phyloP scores from a whole-genome alignment of 2,329 filamentous ascomycete species.

The Ambrosiella beaveri region DNA sequence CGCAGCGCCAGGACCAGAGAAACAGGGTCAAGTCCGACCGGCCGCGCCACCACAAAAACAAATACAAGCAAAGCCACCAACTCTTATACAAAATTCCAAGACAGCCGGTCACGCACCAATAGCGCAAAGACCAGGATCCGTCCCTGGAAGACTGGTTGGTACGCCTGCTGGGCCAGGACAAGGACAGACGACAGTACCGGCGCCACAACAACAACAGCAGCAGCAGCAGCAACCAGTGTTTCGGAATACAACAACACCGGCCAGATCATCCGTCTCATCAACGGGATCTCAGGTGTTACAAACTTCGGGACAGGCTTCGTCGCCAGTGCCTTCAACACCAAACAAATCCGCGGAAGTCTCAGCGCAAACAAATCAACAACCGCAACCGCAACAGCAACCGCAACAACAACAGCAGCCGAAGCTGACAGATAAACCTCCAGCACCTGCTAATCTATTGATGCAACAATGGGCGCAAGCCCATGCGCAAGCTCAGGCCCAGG shows the following conservation, averaged over 20 bases:
- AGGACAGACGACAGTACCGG: not conserved
- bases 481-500: slow-evolving; percentile 9
- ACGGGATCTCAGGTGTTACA: too few relatives aligned
- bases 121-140: not conserved
- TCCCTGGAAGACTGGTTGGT: not conserved
- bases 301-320: not conserved
- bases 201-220: not conserved
- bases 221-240: not conserved
- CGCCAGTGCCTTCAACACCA: not conserved
- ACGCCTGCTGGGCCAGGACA: not conserved
- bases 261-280: too few relatives aligned
- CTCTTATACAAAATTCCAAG: not conserved
- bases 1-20: not conserved
- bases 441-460: not conserved
- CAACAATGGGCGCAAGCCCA: not conserved
- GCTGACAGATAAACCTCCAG: not conserved
- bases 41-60: too few relatives aligned
- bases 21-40: too few relatives aligned
- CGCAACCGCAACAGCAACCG: not conserved
- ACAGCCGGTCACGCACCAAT: not conserved
- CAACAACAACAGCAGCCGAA: slow-evolving; percentile 17
- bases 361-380: not conserved
- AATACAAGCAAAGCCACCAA: not conserved
- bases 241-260: too few relatives aligned
- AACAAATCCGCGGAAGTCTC: not conserved